phyloP scores from a whole-genome alignment of 2,329 filamentous ascomycete species.

The Diaporthe sp. region DNA sequence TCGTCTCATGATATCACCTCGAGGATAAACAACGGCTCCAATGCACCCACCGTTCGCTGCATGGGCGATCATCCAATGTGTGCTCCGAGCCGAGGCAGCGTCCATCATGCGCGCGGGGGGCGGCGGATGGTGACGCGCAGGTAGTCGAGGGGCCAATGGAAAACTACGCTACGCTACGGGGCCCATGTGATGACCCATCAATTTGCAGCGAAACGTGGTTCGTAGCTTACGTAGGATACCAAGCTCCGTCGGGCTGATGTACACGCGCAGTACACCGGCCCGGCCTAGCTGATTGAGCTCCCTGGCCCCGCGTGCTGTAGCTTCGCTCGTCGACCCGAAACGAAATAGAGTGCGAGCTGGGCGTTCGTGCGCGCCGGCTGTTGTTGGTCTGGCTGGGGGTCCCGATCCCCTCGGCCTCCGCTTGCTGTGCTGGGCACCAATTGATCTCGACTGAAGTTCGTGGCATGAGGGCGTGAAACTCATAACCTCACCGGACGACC shows the following conservation, averaged over 20 bases:
- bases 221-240: background rate
- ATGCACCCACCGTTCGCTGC: constrained; percentile 2
- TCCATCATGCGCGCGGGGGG: background rate
- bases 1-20: constrained; percentile 8
- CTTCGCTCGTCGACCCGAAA: constrained; percentile 28
- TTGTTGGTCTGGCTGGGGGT: background rate
- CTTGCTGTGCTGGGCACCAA: background rate
- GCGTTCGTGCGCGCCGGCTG: background rate
- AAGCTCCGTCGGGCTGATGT: background rate
- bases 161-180: constrained; percentile 2
- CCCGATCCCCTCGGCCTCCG: too few relatives aligned
- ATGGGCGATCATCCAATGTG: constrained; percentile 26
- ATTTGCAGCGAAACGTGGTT: rapidly evolving
- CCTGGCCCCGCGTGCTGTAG: constrained; percentile 1
- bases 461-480: background rate
- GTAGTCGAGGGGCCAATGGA: background rate
- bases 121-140: background rate
- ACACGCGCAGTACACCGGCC: background rate
- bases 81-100: constrained; percentile 16
- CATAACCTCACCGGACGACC: background rate
- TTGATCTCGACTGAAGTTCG: background rate
- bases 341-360: constrained; percentile 1
- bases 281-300: constrained; percentile 5
- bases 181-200: too few relatives aligned
- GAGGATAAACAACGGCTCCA: background rate